Conservation (phyloP, 2,329 filamentous ascomycete species). For the Colletotrichum phormii region DNA sequence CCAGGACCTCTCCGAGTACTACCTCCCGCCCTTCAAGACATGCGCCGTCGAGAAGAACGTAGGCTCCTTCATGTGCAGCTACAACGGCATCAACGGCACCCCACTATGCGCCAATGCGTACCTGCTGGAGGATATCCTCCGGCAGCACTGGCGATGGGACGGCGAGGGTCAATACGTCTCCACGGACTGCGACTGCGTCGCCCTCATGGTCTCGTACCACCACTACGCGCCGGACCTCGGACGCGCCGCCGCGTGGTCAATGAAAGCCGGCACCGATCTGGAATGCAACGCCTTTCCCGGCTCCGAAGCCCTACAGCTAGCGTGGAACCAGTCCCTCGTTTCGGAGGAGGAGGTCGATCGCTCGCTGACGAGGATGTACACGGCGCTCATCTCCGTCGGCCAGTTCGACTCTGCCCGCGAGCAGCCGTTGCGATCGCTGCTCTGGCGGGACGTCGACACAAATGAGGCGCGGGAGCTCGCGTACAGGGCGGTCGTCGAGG, state of each 20-base stretch:
- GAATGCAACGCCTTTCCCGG: conserved; percentile 40
- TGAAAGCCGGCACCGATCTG: conserved; percentile 52
- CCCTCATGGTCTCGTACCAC: conserved; percentile 29
- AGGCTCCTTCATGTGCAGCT: conserved; percentile 71
- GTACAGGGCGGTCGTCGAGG: conserved; percentile 57
- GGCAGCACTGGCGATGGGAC: conserved; percentile 74
- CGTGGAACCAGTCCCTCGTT: conserved; percentile 47
- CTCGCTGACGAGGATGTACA: conserved; percentile 63
- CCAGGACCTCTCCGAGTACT: conserved; percentile 77
- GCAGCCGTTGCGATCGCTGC: conserved; percentile 62
- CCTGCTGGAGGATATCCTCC: conserved; percentile 70
- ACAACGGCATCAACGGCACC: conserved; percentile 74
- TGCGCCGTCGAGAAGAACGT: conserved; percentile 69
- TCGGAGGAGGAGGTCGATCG: conserved; percentile 50
- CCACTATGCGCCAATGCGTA: conserved; percentile 73
- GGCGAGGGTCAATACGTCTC: conserved; percentile 72
- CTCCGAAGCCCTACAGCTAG: conserved; percentile 34
- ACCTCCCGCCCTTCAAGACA: conserved; percentile 73
- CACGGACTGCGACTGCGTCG: conserved; percentile 67
- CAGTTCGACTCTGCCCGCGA: conserved; percentile 64
- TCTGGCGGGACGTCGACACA: conserved; percentile 67
- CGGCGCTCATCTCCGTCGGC: conserved; percentile 64
- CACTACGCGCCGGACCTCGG: conserved; percentile 38
- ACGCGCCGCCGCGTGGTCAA: conserved; percentile 47
- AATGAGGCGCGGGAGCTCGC: conserved; percentile 66